Evolutionary conservation across 2,329 filamentous ascomycete genomes (phyloP).

Genomic region (Clathrospora elynae): DNA sequence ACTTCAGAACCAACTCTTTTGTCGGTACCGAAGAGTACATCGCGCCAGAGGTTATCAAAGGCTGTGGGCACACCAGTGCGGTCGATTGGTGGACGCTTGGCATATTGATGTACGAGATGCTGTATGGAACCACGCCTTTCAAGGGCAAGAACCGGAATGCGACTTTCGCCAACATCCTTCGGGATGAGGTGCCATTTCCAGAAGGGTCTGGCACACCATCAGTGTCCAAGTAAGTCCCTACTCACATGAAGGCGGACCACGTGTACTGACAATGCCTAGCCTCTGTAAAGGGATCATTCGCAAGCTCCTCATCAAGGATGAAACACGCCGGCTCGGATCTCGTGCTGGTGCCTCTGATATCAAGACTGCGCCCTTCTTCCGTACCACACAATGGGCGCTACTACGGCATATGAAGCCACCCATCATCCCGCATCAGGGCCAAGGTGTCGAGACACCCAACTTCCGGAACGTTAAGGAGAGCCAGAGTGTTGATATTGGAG

Average conservation of each 20-base stretch:
- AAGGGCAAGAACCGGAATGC: conserved; percentile 99
- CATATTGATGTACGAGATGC: conserved; percentile 97
- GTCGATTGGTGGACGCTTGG: conserved; percentile 99
- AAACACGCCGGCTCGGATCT: conserved; percentile 88
- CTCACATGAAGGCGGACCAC: background rate
- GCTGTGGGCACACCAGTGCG: conserved; percentile 95
- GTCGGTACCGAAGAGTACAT: conserved; percentile 99
- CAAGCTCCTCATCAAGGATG: conserved; percentile 97
- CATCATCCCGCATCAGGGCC: conserved; percentile 89
- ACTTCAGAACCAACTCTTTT: conserved; percentile 98
- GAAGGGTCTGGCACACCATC: conserved; percentile 83
- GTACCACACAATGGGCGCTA: conserved; percentile 92
- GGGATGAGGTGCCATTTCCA: conserved; percentile 94
- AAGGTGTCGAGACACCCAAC: conserved; percentile 91
- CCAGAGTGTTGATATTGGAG: conserved; percentile 81
- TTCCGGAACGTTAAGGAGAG: conserved; percentile 98
- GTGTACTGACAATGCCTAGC: conserved; percentile 57
- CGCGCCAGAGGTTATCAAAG: conserved; percentile 97
- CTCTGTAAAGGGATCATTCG: conserved; percentile 95
- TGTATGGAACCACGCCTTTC: conserved; percentile 97
- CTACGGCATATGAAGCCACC: conserved; percentile 98
- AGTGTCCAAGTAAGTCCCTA: conserved; percentile 79
- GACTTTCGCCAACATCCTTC: conserved; percentile 95
- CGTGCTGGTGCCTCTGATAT: conserved; percentile 96
- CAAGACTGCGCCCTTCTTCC: conserved; percentile 95